Evolutionary conservation across 2,329 filamentous ascomycete genomes (phyloP).

Genomic region (Aspergillus sp.): DNA sequence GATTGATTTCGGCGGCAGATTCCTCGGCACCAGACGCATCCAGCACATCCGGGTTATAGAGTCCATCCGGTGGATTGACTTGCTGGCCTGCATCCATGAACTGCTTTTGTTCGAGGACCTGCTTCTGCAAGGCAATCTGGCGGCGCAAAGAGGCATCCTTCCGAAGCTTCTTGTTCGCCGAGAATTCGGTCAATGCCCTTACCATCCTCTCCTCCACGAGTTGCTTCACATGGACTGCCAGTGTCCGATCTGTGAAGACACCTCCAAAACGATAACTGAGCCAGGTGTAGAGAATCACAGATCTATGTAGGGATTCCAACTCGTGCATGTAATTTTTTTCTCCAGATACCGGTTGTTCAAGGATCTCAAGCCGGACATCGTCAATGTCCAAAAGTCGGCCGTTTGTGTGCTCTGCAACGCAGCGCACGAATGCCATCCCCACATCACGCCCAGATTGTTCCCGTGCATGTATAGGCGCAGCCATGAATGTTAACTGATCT

Average conservation of each 20-base stretch:
- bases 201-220: constrained; percentile 77
- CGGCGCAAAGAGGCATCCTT: constrained; percentile 39
- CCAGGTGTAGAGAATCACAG: constrained; percentile 86
- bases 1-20: background rate
- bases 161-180: constrained; percentile 42
- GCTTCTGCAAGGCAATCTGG: constrained; percentile 39
- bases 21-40: constrained; percentile 20
- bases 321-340: constrained; percentile 60
- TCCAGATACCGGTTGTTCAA: constrained; percentile 58
- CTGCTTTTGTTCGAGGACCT: constrained; percentile 29
- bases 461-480: constrained; percentile 64
- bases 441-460: constrained; percentile 46
- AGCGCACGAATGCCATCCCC: constrained; percentile 64
- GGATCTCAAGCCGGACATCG: constrained; percentile 68
- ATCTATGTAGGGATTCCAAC: constrained; percentile 78
- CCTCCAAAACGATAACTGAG: constrained; percentile 84
- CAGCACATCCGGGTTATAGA: constrained; percentile 13
- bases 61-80: constrained; percentile 12
- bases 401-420: constrained; percentile 65
- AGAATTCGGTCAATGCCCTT: constrained; percentile 59
- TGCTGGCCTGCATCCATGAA: constrained; percentile 24
- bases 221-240: constrained; percentile 77
- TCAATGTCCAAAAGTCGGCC: constrained; percentile 71
- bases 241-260: constrained; percentile 70
- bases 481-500: constrained; percentile 74